Percentiles rank a stretch among this genome's conserved stretches.
Evolutionary conservation across 441 rosid species (phyloP).

Genomic region (Flueggea neowawraea): DNA sequence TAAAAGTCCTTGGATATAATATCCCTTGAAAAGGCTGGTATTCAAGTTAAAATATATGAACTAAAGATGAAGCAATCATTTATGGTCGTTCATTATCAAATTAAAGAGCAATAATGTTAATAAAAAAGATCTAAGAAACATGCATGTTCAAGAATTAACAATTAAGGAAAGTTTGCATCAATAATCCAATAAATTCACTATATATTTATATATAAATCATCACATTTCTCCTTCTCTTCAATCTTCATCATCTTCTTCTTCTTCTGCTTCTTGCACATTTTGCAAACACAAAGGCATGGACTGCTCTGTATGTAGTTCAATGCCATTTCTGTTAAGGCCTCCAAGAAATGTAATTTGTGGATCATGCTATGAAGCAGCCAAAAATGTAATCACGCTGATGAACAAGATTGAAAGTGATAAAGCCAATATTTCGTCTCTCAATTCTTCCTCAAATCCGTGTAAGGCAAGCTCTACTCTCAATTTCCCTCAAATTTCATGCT

Average conservation of each 20-base stretch:
- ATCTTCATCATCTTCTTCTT: not conserved
- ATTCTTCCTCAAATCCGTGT: conserved; percentile 40
- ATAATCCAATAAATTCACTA: too few relatives aligned
- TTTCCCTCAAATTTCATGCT: not conserved
- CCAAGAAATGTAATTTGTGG: conserved; percentile 86
- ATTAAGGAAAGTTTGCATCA: not conserved
- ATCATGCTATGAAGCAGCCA: conserved; percentile 72
- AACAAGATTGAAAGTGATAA: conserved; percentile 41
- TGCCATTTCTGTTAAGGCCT: conserved; percentile 71
- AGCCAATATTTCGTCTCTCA: conserved; percentile 9
- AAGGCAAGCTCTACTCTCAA: conserved; percentile 50
- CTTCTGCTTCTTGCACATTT: not conserved
- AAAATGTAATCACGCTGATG: conserved; percentile 42
- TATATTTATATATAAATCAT: too few relatives aligned
- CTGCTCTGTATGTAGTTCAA: conserved; percentile 72
- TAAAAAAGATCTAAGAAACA: conserved; percentile 15
- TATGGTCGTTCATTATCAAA: conserved; percentile 12
- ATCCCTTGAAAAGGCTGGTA: conserved; percentile 3
- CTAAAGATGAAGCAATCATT: conserved; percentile 16
- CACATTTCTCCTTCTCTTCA: not conserved
- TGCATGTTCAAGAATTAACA: conserved; percentile 1
- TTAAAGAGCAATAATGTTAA: conserved; percentile 11
- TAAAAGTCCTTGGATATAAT: not conserved
- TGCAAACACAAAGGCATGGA: conserved; percentile 26
- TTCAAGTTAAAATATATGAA: conserved; percentile 9